Percentiles rank a stretch among this genome's conserved stretches.
Conservation (phyloP, 768 basidiomycete species). For the Clitopilus passeckerianus region DNA sequence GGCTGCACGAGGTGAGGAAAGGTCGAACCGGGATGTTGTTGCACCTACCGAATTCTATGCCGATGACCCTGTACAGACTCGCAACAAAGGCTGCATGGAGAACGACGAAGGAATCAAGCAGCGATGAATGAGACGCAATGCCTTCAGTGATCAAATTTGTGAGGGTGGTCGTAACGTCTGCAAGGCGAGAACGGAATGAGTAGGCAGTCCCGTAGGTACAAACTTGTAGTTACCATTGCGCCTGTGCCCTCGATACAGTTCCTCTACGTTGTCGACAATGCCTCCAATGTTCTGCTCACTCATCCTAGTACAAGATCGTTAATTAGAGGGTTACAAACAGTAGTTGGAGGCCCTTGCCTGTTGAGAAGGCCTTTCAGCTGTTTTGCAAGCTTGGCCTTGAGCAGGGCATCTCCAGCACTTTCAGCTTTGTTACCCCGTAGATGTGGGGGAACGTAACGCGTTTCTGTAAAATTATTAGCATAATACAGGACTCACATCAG, state of each 20-base stretch:
- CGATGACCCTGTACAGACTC: slow-evolving; percentile 73
- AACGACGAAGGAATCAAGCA: slow-evolving; percentile 87
- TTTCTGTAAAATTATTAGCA: slow-evolving; percentile 18
- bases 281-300: slow-evolving; percentile 84
- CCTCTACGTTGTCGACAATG: slow-evolving; percentile 71
- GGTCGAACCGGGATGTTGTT: background rate
- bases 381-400: slow-evolving; percentile 53
- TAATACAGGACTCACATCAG: background rate
- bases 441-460: slow-evolving; percentile 80
- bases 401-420: slow-evolving; percentile 28
- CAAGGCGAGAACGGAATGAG: slow-evolving; percentile 1
- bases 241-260: slow-evolving; percentile 67
- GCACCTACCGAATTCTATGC: slow-evolving; percentile 83
- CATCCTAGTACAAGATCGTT: slow-evolving; percentile 46
- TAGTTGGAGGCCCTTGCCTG: slow-evolving; percentile 39
- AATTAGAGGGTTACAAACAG: background rate
- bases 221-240: slow-evolving; percentile 57
- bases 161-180: slow-evolving; percentile 80
- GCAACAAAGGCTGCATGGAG: slow-evolving; percentile 84
- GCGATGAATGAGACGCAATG: slow-evolving; percentile 73
- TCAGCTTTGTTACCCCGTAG: slow-evolving; percentile 39
- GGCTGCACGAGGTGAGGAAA: slow-evolving; percentile 34
- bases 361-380: slow-evolving; percentile 88
- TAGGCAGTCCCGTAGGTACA: too few relatives aligned
- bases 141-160: slow-evolving; percentile 74